phyloP scores from a whole-genome alignment of 2,329 filamentous ascomycete species.

The Blumeria graminis region DNA sequence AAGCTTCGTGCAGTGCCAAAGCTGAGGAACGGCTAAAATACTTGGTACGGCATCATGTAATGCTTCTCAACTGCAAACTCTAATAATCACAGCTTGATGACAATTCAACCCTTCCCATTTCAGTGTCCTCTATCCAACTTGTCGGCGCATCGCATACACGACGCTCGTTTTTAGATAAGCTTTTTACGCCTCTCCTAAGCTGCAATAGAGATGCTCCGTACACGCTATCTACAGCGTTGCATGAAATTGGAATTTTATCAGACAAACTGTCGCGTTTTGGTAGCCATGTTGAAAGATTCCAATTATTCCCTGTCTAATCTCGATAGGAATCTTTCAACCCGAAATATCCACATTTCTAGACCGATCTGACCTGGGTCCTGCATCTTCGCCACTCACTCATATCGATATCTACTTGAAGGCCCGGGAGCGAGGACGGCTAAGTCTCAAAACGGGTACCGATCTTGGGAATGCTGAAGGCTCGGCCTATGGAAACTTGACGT shows the following conservation, averaged over 20 bases:
- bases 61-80: not conserved
- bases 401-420: slow-evolving; percentile 60
- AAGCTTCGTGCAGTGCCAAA: slow-evolving; percentile 15
- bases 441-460: slow-evolving; percentile 85
- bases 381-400: slow-evolving; percentile 49
- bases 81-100: slow-evolving; percentile 34
- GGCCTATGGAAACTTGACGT: slow-evolving; percentile 65
- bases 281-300: slow-evolving; percentile 17
- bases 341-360: slow-evolving; percentile 66
- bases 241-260: slow-evolving; percentile 43
- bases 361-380: slow-evolving; percentile 41
- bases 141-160: slow-evolving; percentile 70
- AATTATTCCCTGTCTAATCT: not conserved
- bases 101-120: slow-evolving; percentile 70
- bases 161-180: slow-evolving; percentile 53
- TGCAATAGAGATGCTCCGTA: slow-evolving; percentile 41
- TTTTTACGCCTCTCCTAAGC: slow-evolving; percentile 56
- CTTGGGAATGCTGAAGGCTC: slow-evolving; percentile 85
- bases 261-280: slow-evolving; percentile 61
- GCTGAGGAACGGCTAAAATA: slow-evolving; percentile 38
- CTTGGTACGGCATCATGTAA: slow-evolving; percentile 24
- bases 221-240: slow-evolving; percentile 57
- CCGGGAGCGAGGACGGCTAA: slow-evolving; percentile 56
- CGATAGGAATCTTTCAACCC: slow-evolving; percentile 60
- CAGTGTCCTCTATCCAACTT: slow-evolving; percentile 64